Conservation (phyloP, 257 asterid species). For the Solanum chiquidenum region DNA sequence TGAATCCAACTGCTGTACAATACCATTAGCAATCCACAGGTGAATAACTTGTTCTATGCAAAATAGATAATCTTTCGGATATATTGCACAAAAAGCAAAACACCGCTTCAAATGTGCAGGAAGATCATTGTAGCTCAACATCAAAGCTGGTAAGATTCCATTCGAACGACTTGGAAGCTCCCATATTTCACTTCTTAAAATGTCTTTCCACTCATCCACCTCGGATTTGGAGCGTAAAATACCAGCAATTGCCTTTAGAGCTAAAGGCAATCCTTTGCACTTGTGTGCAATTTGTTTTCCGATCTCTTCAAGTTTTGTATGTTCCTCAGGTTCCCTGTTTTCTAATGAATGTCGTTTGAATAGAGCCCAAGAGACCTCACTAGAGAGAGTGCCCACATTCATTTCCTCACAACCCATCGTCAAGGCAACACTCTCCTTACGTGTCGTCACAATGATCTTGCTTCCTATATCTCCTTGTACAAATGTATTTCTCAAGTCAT, state of each 20-base stretch:
- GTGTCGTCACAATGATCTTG: constrained; percentile 1
- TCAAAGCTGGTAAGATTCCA: constrained; percentile 1
- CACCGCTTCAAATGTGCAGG: constrained; percentile 6
- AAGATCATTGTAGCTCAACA: constrained; percentile 16
- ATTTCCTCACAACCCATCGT: neutral
- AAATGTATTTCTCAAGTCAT: too few species aligned
- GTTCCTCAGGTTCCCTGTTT: neutral
- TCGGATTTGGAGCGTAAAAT: neutral
- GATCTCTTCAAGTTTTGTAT: neutral
- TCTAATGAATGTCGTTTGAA: neutral
- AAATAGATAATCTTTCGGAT: constrained; percentile 12
- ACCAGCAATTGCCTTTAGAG: constrained; percentile 1
- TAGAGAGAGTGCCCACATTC: neutral
- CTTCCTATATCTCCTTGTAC: too few species aligned
- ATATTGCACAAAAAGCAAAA: constrained; percentile 16
- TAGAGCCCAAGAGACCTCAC: neutral
- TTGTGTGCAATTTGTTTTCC: neutral
- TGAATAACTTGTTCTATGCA: neutral
- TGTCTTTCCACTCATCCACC: neutral
- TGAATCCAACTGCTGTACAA: neutral
- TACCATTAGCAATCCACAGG: constrained; percentile 9
- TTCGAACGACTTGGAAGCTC: neutral
- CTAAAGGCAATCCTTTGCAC: constrained; percentile 6
- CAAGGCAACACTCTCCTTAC: neutral
- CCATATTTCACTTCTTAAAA: constrained; percentile 11